Base-by-base conservation (phyloP, 805 yeast genomes). In the Metschnikowia amazonensis region DNA sequence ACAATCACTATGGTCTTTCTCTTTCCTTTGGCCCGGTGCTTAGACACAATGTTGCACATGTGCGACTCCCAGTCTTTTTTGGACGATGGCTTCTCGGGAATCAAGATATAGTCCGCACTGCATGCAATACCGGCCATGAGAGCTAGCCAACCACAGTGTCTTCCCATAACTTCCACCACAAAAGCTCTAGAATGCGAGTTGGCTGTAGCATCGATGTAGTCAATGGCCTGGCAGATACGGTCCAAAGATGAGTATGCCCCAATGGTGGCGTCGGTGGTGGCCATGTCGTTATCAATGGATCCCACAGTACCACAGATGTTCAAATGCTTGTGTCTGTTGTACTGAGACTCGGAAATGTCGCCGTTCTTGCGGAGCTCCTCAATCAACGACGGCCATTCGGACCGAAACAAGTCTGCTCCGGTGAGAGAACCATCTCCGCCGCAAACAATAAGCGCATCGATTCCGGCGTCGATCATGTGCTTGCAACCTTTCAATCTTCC, bases 61-160 rank as follows among this genome's bases (percentile, higher is more conserved):
- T 85, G 81, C 27, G 77, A 80, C 53, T 76, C 69, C 95, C 95
- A 86, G 56, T 76, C 74, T 29, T 69, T 67, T 6, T 78, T 70
- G 36, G 74, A 70, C 7, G 89, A 82, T 5, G 94, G 92, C 55
- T 79, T 77, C 64, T 86, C 95, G 14, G 95, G 95, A 52, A 86
- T 84, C 58, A 86, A 79, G 39, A 86, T 82, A 57, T 77, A 86
- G 64, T 86, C 95, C 2, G 95, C 92, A 52, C 89, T 80, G 13
- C 89, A 81, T 11, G 89, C 78, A 48, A 86, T 74, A 52, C 94
- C 95, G 14, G 92, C 82, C 85, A 84, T 80, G 50, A 86, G 69
- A 1, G 86, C 92, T 51, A 86, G 73, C 95, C 95, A 86, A 51
- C 95, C 95, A 71, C 95, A 86, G 63, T 86, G 89, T 66, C 95